phyloP scores from a whole-genome alignment of 2,329 filamentous ascomycete genomes.

The Pseudogymnoascus sp. region DNA sequence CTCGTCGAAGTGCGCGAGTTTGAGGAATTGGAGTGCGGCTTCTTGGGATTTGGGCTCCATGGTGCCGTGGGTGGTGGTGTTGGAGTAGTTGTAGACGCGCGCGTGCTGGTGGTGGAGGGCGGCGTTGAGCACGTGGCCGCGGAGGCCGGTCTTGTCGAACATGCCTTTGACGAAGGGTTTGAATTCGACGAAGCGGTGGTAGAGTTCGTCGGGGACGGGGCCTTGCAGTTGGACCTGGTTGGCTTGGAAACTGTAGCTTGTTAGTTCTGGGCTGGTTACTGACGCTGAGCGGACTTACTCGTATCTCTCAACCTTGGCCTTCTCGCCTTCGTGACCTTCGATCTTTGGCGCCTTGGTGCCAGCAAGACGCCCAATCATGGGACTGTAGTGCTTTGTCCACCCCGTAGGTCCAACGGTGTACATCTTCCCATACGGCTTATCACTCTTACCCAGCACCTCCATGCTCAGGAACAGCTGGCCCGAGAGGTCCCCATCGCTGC shows the following conservation, averaged over 20 bases:
- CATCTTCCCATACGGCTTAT: slow-evolving; percentile 57
- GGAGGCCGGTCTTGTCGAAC: slow-evolving; percentile 70
- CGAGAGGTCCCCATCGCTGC: slow-evolving; percentile 54
- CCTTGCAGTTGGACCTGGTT: slow-evolving; percentile 83
- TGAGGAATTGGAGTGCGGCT: slow-evolving; percentile 71
- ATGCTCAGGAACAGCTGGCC: slow-evolving; percentile 66
- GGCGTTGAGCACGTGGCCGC: slow-evolving; percentile 72
- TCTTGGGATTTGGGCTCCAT: slow-evolving; percentile 60
- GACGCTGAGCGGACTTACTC: slow-evolving; percentile 46
- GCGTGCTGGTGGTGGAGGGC: slow-evolving; percentile 84
- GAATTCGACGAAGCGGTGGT: slow-evolving; percentile 91
- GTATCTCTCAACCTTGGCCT: slow-evolving; percentile 58
- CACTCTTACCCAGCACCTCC: slow-evolving; percentile 67
- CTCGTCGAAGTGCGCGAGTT: slow-evolving; percentile 77
- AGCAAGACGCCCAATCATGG: slow-evolving; percentile 74
- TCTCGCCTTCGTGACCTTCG: slow-evolving; percentile 38
- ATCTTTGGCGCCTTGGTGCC: slow-evolving; percentile 61
- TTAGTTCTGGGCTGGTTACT: slow-evolving; percentile 12
- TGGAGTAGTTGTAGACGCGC: slow-evolving; percentile 82
- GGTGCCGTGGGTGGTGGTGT: slow-evolving; percentile 60
- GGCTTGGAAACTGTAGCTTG: slow-evolving; percentile 66
- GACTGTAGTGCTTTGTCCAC: slow-evolving; percentile 80
- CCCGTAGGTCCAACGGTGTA: slow-evolving; percentile 70
- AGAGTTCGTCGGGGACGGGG: slow-evolving; percentile 69
- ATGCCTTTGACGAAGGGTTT: slow-evolving; percentile 81